These are phyloP conservation scores for Secale cereale DNA, from an alignment of 176 grass and related monocot species.

Conservation along the genomic window DNA sequence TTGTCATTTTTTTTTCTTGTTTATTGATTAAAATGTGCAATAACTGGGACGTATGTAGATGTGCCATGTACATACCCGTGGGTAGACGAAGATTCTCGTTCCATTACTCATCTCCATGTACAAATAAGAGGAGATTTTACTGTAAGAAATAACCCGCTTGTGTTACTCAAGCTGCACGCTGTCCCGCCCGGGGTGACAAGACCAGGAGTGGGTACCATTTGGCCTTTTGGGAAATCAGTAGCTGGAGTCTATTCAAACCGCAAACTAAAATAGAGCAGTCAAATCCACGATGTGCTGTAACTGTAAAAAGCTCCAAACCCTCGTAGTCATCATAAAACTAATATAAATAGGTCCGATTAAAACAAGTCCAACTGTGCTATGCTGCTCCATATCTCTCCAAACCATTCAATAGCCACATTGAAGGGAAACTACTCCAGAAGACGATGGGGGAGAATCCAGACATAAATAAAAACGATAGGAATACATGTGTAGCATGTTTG, in stretches of 20 bases:
- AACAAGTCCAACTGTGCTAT: constrained; percentile 23
- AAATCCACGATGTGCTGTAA: constrained; percentile 33
- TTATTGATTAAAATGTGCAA: no score
- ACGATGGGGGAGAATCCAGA: neutral
- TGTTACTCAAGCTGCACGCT: neutral
- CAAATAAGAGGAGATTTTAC: no score
- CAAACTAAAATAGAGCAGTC: constrained; percentile 27
- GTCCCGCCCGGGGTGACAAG: neutral
- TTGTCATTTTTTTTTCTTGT: no score
- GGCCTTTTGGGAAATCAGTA: neutral
- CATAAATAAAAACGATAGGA: constrained; percentile 6
- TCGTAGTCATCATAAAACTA: constrained; percentile 42
- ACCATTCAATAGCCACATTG: neutral
- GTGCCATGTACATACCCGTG: no score
- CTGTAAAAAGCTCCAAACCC: constrained; percentile 34
- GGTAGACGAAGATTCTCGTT: no score
- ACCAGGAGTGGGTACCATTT: neutral
- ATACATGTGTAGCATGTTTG: neutral
- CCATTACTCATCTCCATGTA: no score
- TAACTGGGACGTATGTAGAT: no score
- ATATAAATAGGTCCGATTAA: constrained; percentile 19
- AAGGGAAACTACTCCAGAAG: neutral
- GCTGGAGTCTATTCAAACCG: neutral
- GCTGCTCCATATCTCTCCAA: neutral
- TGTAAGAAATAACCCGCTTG: neutral